Conservation (phyloP, 1,284 basidiomycete species). For the Wolfiporia cocos region DNA sequence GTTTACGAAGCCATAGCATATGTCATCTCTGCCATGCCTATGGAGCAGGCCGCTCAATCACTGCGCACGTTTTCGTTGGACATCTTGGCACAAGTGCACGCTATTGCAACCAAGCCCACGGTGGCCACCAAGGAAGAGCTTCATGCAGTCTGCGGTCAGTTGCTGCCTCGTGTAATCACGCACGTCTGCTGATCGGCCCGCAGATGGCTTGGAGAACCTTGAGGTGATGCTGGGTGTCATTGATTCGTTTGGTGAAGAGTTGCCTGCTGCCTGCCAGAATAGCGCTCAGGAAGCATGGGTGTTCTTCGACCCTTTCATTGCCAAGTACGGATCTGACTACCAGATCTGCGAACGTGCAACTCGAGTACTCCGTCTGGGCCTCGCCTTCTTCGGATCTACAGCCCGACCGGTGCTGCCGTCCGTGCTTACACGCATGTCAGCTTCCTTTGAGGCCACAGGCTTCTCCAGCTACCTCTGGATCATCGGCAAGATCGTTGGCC, state of each 20-base stretch:
- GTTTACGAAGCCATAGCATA: slow-evolving; percentile 95
- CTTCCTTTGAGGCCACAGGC: slow-evolving; percentile 77
- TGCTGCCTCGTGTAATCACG: slow-evolving; percentile 11
- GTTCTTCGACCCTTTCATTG: slow-evolving; percentile 78
- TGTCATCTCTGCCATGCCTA: slow-evolving; percentile 90
- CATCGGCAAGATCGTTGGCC: slow-evolving; percentile 73
- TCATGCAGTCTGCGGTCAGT: slow-evolving; percentile 26
- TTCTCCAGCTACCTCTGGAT: slow-evolving; percentile 95
- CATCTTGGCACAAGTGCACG: slow-evolving; percentile 67
- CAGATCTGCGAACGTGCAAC: slow-evolving; percentile 83
- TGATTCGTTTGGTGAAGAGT: slow-evolving; percentile 71
- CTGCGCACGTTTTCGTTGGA: slow-evolving; percentile 82
- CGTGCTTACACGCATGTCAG: slow-evolving; percentile 71
- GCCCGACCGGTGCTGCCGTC: slow-evolving; percentile 67
- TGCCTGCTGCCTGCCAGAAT: slow-evolving; percentile 76
- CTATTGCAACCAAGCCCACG: slow-evolving; percentile 42
- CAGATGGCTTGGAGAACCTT: slow-evolving; percentile 84
- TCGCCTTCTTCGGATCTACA: slow-evolving; percentile 75
- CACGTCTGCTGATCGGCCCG: neutral
- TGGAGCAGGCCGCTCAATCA: slow-evolving; percentile 78
- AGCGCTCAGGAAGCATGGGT: slow-evolving; percentile 81
- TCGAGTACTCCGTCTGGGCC: slow-evolving; percentile 80
- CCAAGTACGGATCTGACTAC: slow-evolving; percentile 75
- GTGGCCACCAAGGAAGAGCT: slow-evolving; percentile 59
- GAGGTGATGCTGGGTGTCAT: slow-evolving; percentile 85